Evolutionary conservation across 2,329 filamentous ascomycete genomes (phyloP), one percentile per base, ranked within the genome.

Genomic region (Alternaria hordeiaustralica): DNA sequence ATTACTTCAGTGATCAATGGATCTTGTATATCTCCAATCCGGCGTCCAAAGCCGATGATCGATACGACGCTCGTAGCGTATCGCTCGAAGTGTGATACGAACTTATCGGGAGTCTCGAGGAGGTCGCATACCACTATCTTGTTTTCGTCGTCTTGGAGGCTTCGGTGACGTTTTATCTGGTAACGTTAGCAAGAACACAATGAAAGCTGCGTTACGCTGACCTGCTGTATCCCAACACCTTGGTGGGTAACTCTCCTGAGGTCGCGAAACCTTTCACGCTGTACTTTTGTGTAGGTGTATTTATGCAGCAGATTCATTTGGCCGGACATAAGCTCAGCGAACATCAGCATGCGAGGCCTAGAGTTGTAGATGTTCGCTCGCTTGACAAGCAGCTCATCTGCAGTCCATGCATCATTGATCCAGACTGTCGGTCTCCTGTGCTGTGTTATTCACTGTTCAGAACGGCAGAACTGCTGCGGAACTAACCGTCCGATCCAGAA

Each of bases 101-200:
- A 87, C n/a, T 82, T 78, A 4, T 79, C 75, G 0, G 85, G 84
- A 3, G 76, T 78, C 3, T 68, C 73, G 7, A 87, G 74, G 5
- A 86, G 70, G 64, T 86, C 82, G 15, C 79, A 79, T 1, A 85
- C 85, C 11, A 87, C 82, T 5, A 87, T 76, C 54, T 82, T 83
- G 71, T 85, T 87, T 76, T 88, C 87, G 66, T 87, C 83, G 70
- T 88, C 86, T 72, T 89, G 87, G 59, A 88, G 88, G 2, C 84
- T 81, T 2, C 87, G 80, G 63, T 89, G 89, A 11, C 60, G 60
- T 55, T 82, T 41, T 12, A 60, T 41, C 57, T 60, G 20, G 13
- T n/a, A 6, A 4, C 12, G 8, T 60, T 9, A 59, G 21, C 8
- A 4, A 7, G 5, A 12, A 9, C 2, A 12, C 6, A 2, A 1